These are phyloP conservation scores for Sparassis latifolia DNA, from an alignment of 1,284 basidiomycete genomes.

Conservation along the genomic window DNA sequence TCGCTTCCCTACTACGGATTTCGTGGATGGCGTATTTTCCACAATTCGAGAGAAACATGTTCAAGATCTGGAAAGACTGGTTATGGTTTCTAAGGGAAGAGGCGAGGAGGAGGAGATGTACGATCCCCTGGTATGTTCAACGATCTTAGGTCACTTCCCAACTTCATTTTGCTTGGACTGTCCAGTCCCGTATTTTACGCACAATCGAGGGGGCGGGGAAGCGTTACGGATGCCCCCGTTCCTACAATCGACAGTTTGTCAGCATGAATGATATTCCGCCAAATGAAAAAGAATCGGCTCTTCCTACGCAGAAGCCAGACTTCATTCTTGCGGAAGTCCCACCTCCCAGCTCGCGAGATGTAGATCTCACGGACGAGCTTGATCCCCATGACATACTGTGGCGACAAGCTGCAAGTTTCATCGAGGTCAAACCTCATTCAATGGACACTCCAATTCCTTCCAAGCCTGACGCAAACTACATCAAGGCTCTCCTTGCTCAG, in stretches of 20 bases:
- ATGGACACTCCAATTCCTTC: background rate
- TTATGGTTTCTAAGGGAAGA: no score
- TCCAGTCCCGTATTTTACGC: background rate
- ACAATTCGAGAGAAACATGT: no score
- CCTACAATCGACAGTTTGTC: background rate
- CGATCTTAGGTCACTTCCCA: no score
- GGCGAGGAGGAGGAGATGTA: no score
- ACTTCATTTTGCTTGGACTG: no score
- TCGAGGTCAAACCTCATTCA: background rate
- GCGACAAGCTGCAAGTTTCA: background rate
- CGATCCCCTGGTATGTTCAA: no score
- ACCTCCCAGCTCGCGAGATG: background rate
- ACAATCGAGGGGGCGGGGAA: background rate
- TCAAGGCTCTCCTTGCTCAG: conserved; percentile 3
- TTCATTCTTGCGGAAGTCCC: background rate
- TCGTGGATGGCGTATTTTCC: no score
- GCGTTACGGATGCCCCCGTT: background rate
- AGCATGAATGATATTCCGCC: background rate
- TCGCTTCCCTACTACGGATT: no score
- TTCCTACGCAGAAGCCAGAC: background rate
- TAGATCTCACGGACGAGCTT: background rate
- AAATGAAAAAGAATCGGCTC: background rate
- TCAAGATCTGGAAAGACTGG: no score
- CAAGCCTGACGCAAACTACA: background rate
- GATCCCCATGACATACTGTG: background rate